Evolutionary conservation across 441 rosid species (phyloP), one percentile per base, ranked within the genome.

Genomic region (Breynia disticha): DNA sequence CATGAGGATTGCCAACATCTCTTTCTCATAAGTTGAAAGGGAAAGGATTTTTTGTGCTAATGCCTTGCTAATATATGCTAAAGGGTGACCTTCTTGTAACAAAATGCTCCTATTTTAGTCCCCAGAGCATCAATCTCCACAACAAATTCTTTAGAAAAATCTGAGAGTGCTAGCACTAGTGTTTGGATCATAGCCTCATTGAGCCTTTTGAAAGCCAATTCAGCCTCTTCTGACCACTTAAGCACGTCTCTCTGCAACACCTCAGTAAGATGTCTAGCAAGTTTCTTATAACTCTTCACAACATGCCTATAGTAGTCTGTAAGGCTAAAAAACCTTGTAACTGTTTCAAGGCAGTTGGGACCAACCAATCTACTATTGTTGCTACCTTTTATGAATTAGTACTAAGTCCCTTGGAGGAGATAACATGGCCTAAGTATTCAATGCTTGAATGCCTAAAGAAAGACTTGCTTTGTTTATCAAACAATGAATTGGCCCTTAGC

Each of bases 391-490:
- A 3, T 2, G 44, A 39, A 37, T 55, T 35, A 8, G 16, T 21
- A 0, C 5, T 16, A 5, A 43, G 19, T 0, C 50, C 59, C 5
- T 17, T n/a, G 0, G 8, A 0, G 1, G 11, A 38, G 17, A 54
- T 54, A 14, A 38, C n/a, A n/a, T 39, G 47, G 0, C 57, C 57
- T 28, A 54, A 55, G 13, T 43, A 55, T 17, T 43, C 20, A 11
- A 55, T 43, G 19, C 1, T 5, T 0, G 1, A 1, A 1, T 8
- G 11, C 3, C 4, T 16, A 43, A 55, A 55, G 2, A 1, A 2
- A 16, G 50, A 55, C n/a, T 55, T 55, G 1, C 8, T 13, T 14
- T 22, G 5, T n/a, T 46, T 57, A 1, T 16, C 45, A 32, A 24
- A 37, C 3, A 46, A 9, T 0, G 16, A n/a, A 16, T 57, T 7